phyloP scores from a whole-genome alignment of 2,329 filamentous ascomycete species.

The Colletotrichum cordylinicola region DNA sequence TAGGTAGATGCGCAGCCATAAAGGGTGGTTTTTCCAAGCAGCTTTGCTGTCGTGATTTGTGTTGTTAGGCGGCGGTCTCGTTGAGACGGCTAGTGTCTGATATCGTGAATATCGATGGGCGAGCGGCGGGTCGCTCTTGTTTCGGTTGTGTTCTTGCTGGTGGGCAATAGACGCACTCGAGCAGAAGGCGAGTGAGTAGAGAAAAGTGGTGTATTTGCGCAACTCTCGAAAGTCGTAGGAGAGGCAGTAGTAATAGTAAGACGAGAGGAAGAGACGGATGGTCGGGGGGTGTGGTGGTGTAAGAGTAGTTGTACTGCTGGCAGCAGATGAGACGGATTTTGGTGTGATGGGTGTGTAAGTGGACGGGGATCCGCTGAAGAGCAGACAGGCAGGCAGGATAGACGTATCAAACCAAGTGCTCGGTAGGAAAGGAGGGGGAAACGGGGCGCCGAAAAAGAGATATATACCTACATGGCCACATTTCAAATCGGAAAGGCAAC shows the following conservation, averaged over 20 bases:
- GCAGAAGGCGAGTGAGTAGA: not conserved
- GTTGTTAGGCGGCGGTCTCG: not conserved
- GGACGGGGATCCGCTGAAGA: constrained; percentile 16
- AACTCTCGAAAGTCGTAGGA: not conserved
- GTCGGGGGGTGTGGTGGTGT: not conserved
- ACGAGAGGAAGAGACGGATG: not conserved
- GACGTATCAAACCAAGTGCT: constrained; percentile 14
- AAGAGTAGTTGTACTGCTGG: not conserved
- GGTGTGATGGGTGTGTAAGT: not conserved
- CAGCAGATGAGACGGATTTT: not conserved
- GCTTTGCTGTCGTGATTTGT: not conserved
- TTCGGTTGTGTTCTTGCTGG: not conserved
- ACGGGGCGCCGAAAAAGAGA: constrained; percentile 9
- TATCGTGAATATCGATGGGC: not conserved
- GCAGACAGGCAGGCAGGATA: not conserved
- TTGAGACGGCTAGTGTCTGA: not conserved
- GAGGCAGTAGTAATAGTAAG: not conserved
- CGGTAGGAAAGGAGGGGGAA: constrained; percentile 4
- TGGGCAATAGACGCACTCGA: not conserved
- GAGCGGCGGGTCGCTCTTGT: not conserved
- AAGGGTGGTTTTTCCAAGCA: not conserved
- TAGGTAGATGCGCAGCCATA: constrained; percentile 20
- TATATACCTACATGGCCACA: constrained; percentile 18
- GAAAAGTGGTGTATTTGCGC: not conserved
- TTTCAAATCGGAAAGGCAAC: constrained; percentile 22